Conservation (phyloP, 2,329 filamentous ascomycete genomes). For the Teratosphaeria viscida region DNA sequence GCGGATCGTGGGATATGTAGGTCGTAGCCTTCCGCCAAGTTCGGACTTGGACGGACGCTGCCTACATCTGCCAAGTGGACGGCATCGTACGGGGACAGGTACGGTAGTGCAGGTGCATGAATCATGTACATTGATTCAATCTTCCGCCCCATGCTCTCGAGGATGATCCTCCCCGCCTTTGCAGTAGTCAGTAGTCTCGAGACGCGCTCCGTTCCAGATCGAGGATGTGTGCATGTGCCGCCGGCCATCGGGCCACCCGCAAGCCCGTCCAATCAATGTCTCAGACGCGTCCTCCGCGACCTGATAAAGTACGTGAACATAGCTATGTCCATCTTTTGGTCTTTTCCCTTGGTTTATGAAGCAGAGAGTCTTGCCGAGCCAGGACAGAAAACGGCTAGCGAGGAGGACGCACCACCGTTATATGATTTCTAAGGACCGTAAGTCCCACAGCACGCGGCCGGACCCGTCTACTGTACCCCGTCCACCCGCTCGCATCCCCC, state of each 20-base stretch:
- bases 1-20: neutral
- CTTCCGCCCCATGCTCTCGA: no score
- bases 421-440: neutral
- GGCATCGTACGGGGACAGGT: neutral
- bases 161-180: no score
- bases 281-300: neutral
- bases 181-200: no score
- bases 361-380: neutral
- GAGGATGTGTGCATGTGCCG: neutral
- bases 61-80: neutral
- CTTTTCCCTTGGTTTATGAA: neutral
- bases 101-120: neutral
- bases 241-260: neutral
- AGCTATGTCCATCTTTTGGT: no score
- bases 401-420: neutral
- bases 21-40: neutral
- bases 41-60: neutral
- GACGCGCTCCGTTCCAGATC: neutral
- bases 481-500: neutral
- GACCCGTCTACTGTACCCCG: neutral
- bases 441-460: neutral
- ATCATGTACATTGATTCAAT: no score
- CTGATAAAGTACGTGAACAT: neutral
- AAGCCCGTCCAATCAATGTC: neutral
- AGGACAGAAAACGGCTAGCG: neutral